Evolutionary conservation across 2,329 filamentous ascomycete genomes (phyloP), one percentile per base, ranked within the genome.

Genomic region (Pseudogymnoascus sp.): DNA sequence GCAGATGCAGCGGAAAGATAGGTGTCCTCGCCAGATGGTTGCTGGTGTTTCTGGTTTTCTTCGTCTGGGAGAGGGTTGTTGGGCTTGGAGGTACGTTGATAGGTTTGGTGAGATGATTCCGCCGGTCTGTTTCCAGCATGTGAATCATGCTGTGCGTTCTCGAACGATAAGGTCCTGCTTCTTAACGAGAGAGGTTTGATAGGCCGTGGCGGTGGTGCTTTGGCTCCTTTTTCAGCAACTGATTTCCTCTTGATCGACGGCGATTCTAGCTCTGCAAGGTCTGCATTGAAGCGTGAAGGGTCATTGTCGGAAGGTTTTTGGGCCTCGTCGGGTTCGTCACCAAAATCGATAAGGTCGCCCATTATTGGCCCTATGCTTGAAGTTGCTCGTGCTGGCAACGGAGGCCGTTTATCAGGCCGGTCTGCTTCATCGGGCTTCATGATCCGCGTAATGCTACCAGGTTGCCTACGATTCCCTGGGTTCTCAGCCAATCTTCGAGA

Each of bases 281-380:
- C 64, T 6, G 70, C 69, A 30, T 68, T 62, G 55, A 71, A 73
- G 19, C 67, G 65, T 38, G 69, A 68, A 55, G 71, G 60, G 14
- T 69, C 61, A 38, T 62, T 66, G 5, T 64, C 63, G 61, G 72
- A 67, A 4, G 76, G 70, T 22, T 76, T 69, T 55, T 77, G 73
- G 1, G 75, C 62, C 36, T 76, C 72, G 55, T 76, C 73, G 0
- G 81, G 77, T 60, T 84, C 80, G 12, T 83, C 81, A 0, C 80
- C 81, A 35, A 88, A 76, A 69, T 88, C 84, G 30, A 88, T 87
- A 39, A 88, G 70, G 4, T 80, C 82, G 1, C 82, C 84, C 76
- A 82, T 83, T 11, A 62, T 63, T 25, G 70, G 72, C 1, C 70
- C 71, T 64, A 60, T n/a, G 71, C 69, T 8, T 75, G 78, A 9